Evolutionary conservation across 2,329 filamentous ascomycete species (phyloP), one percentile per base, ranked within the genome.

Genomic region (Nemania serpens): DNA sequence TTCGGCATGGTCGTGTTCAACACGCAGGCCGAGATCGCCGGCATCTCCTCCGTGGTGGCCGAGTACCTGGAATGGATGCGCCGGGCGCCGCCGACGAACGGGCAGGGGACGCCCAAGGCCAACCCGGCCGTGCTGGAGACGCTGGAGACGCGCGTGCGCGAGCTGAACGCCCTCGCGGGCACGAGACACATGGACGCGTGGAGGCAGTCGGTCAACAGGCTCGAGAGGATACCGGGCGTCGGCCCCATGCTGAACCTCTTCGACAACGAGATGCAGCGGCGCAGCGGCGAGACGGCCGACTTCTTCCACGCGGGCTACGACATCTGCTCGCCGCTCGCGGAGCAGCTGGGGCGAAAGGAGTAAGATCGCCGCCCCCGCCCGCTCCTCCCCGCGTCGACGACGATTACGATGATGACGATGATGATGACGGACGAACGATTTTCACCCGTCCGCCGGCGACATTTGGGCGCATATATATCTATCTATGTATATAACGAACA

Each of bases 61-160:
- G 67, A 68, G 48, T 69, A 69, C 53, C 61, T 69, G 12, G 64
- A 60, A 39, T 69, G 66, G 67, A 62, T 66, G 56, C 64, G 67
- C 13, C 62, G 61, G 29, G 55, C 67, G 10, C 39, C 55, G 9
- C 45, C 56, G 12, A 34, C 52, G n/a, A 46, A 15, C 43, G 43
- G 43, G 12, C 43, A 15, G 12, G 34, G 25, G 17, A 41, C 7
- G 15, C 55, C 59, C 1, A 67, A 64, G 20, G 48, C 56, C 3
- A 63, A 59, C 41, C 47, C 51, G 11, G 63, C 55, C 2, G 57
- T 69, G 13, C 61, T 69, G 15, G 66, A 66, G 55, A 50, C 64
- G 5, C 60, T 69, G n/a, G 64, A 69, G 61, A 62, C 53, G 22
- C 62, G 67, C 22, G 29, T 68, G 12, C 60, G 62, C 9, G 67